Percentiles rank a stretch among this genome's conserved stretches.
These are phyloP conservation scores for Neurospora pannonica DNA, from an alignment of 495 filamentous ascomycete species.

Conservation along the genomic window DNA sequence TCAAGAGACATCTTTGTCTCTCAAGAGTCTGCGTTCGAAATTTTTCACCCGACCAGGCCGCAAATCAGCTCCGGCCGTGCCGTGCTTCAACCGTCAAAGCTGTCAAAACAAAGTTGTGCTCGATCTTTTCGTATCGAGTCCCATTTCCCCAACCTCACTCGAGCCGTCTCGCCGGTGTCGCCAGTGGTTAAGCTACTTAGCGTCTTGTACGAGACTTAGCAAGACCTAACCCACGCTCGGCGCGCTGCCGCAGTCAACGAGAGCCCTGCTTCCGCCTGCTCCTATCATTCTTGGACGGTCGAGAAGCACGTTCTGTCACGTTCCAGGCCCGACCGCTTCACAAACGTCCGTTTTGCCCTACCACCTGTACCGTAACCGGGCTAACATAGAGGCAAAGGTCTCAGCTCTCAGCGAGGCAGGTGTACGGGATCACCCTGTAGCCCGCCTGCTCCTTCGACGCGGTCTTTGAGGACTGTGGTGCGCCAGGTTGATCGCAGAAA, in stretches of 20 bases:
- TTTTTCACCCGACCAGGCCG: background rate
- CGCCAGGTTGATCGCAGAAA: background rate
- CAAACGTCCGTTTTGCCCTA: background rate
- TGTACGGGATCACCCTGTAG: background rate
- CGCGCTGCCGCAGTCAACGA: conserved; percentile 12
- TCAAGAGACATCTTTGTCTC: background rate
- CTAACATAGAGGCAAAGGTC: background rate
- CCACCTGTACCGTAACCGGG: background rate
- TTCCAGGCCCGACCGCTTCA: background rate
- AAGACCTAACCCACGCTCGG: conserved; percentile 14
- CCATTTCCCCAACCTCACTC: conserved; percentile 4
- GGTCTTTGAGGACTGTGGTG: background rate
- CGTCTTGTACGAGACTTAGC: conserved; percentile 6
- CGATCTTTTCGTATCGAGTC: background rate
- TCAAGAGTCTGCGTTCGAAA: background rate
- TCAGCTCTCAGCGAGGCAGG: background rate
- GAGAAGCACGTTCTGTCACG: background rate
- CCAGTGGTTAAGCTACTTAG: conserved; percentile 1
- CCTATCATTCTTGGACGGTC: background rate
- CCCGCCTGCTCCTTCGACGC: background rate
- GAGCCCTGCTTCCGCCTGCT: conserved; percentile 1
- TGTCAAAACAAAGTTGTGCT: background rate
- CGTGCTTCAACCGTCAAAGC: background rate
- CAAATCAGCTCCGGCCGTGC: conserved; percentile 1
- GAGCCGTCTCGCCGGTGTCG: background rate